Conservation (phyloP, 2,329 filamentous ascomycete species). For the Meredithiella fracta region DNA sequence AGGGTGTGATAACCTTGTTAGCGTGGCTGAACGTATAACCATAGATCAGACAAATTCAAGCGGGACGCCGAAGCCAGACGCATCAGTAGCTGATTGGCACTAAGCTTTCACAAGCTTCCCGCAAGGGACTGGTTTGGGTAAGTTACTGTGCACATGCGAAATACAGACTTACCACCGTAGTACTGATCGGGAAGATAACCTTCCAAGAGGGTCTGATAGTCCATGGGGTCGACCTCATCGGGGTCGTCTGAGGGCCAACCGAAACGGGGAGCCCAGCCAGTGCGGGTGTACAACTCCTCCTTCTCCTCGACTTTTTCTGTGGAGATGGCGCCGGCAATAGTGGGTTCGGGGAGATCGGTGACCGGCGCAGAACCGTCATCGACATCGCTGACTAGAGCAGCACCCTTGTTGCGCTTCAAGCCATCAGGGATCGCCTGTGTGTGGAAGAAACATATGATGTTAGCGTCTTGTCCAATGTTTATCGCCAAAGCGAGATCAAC, state of each 20-base stretch:
- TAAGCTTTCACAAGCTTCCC: neutral
- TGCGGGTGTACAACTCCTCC: conserved; percentile 31
- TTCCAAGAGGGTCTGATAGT: conserved; percentile 81
- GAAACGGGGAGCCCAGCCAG: conserved; percentile 82
- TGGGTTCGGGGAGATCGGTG: conserved; percentile 63
- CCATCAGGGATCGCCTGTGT: conserved; percentile 44
- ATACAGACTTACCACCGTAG: conserved; percentile 51
- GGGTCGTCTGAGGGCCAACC: conserved; percentile 46
- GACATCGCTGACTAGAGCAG: conserved; percentile 63
- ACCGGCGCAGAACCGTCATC: conserved; percentile 45
- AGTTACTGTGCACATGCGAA: neutral
- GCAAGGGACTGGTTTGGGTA: neutral
- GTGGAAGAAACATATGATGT: neutral
- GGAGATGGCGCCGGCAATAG: conserved; percentile 51
- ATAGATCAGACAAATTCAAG: neutral
- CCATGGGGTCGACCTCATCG: conserved; percentile 54
- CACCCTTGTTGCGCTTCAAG: conserved; percentile 47
- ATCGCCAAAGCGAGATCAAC: neutral
- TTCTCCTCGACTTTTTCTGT: conserved; percentile 36
- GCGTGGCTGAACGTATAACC: neutral
- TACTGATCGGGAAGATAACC: conserved; percentile 72
- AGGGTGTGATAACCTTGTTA: conserved; percentile 11
- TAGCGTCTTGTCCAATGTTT: neutral
- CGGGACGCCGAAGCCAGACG: neutral
- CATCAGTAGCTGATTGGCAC: neutral